Percentiles rank a stretch among this genome's conserved stretches.
These are phyloP conservation scores for Eucalyptus erythrocorys DNA, from an alignment of 345 rosid species.

Conservation along the genomic window DNA sequence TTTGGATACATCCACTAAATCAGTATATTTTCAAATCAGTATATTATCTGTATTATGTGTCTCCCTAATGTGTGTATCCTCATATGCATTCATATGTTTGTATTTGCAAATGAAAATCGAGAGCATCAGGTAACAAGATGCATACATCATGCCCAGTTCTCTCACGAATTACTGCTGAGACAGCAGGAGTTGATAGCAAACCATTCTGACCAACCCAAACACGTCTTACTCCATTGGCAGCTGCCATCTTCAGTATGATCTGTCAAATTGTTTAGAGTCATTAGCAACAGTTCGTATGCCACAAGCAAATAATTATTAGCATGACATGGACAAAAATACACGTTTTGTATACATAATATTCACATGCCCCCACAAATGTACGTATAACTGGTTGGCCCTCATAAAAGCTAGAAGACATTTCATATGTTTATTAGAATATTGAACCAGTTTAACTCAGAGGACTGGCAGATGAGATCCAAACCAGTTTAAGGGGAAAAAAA, in stretches of 20 bases:
- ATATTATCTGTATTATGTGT: not conserved
- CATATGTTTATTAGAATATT: not conserved
- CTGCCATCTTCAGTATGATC: slow-evolving; percentile 88
- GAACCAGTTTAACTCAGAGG: not conserved
- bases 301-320: not conserved
- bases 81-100: not conserved
- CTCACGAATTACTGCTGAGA: slow-evolving; percentile 92
- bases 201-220: slow-evolving; percentile 95
- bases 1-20: not conserved
- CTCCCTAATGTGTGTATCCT: not conserved
- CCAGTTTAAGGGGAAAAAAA: not conserved
- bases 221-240: slow-evolving; percentile 90
- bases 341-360: not conserved
- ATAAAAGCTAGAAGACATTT: not conserved
- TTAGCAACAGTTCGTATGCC: not conserved
- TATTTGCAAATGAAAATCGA: not conserved
- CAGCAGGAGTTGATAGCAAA: slow-evolving; percentile 97
- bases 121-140: not conserved
- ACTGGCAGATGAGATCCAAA: not conserved
- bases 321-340: not conserved
- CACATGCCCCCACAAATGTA: not conserved
- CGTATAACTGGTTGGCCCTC: not conserved
- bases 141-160: slow-evolving; percentile 86
- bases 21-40: not conserved
- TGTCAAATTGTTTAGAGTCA: not conserved